Evolutionary conservation across 352 stramenopile species (phyloP).

Genomic region (Phytophthora palmivora): DNA sequence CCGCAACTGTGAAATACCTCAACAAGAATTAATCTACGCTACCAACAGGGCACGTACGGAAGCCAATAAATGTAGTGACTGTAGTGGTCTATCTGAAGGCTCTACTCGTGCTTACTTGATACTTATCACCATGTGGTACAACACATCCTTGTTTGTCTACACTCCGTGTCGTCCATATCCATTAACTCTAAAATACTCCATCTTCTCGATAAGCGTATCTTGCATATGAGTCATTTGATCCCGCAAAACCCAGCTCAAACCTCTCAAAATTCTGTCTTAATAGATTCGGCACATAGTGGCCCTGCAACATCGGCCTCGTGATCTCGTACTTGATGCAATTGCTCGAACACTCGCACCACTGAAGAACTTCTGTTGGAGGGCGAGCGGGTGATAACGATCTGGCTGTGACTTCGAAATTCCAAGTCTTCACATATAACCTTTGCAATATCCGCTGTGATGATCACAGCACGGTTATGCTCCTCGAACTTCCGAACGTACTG

Average conservation of each 20-base stretch:
- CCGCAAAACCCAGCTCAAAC: constrained; percentile 27
- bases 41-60: too few relatives aligned
- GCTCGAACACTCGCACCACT: constrained; percentile 32
- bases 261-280: constrained; percentile 12
- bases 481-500: constrained; percentile 36
- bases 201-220: constrained; percentile 19
- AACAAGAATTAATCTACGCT: too few relatives aligned
- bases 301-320: constrained; percentile 10
- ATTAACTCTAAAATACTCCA: too few relatives aligned
- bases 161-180: too few relatives aligned
- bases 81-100: too few relatives aligned
- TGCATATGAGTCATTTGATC: constrained; percentile 27
- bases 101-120: too few relatives aligned
- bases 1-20: too few relatives aligned
- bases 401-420: constrained; percentile 36
- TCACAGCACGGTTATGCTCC: constrained; percentile 33
- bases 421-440: constrained; percentile 27
- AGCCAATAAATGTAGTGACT: too few relatives aligned
- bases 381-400: constrained; percentile 29
- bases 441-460: constrained; percentile 32
- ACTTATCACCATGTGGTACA: too few relatives aligned
- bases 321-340: constrained; percentile 34
- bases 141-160: too few relatives aligned
- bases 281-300: too few relatives aligned
- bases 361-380: constrained; percentile 22